A percentile compares a stretch with the other conserved stretches of the same genome.
Conservation (phyloP, 169 alveolate genomes). For the Plasmodium gonderi region DNA sequence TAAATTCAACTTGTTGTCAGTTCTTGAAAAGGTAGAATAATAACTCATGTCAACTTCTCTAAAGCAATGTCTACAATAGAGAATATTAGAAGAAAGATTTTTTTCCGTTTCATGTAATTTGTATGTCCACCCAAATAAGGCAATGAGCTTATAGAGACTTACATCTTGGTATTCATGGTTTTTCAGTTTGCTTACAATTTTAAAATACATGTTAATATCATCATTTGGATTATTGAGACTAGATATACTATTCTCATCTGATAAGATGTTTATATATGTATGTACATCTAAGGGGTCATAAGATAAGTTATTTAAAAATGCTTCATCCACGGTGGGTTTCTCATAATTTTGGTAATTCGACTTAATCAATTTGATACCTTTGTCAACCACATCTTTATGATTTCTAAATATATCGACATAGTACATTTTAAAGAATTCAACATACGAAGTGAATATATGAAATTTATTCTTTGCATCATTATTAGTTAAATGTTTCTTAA, state of each 20-base stretch:
- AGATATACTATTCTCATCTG: not conserved
- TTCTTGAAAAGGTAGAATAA: constrained; percentile 26
- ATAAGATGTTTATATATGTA: constrained; percentile 30
- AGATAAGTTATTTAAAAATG: constrained; percentile 23
- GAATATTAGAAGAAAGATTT: not conserved
- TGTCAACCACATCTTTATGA: constrained; percentile 28
- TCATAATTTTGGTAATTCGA: not conserved
- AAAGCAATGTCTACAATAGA: constrained; percentile 54
- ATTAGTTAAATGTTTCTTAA: constrained; percentile 25
- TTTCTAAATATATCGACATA: constrained; percentile 33
- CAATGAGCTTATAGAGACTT: constrained; percentile 18
- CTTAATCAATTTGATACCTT: constrained; percentile 12
- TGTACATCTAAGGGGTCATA: constrained; percentile 18
- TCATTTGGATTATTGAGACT: not conserved
- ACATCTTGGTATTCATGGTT: constrained; percentile 13
- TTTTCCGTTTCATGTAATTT: not conserved
- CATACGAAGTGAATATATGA: constrained; percentile 15
- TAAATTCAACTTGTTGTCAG: constrained; percentile 2
- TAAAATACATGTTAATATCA: constrained; percentile 47
- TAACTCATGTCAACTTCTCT: constrained; percentile 40
- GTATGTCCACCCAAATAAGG: constrained; percentile 64
- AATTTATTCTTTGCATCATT: constrained; percentile 23
- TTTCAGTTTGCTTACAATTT: constrained; percentile 29
- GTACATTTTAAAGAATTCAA: constrained; percentile 32
- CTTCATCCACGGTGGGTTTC: constrained; percentile 14